phyloP scores from a whole-genome alignment of 2,329 filamentous ascomycete species.

The Botrytis aclada region DNA sequence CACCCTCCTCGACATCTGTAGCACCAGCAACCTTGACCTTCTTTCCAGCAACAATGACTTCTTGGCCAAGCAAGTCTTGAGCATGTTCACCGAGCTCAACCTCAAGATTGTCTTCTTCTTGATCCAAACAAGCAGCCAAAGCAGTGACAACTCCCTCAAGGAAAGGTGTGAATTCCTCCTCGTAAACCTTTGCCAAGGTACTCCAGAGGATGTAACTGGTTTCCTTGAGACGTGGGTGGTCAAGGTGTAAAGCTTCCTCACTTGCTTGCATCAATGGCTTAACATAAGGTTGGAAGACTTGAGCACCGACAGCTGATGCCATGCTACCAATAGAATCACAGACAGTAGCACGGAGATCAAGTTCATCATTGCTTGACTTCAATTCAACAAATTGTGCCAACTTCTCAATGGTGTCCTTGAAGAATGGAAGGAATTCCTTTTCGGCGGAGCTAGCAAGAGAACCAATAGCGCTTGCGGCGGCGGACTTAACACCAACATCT shows the following conservation, averaged over 20 bases:
- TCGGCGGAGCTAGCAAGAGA: slow-evolving; percentile 85
- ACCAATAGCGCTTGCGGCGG: slow-evolving; percentile 83
- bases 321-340: slow-evolving; percentile 94
- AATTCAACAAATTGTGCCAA: slow-evolving; percentile 79
- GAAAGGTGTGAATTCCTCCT: slow-evolving; percentile 76
- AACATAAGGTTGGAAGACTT: slow-evolving; percentile 88
- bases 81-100: slow-evolving; percentile 72
- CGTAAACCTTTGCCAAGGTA: slow-evolving; percentile 89
- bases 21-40: slow-evolving; percentile 76
- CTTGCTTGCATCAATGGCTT: slow-evolving; percentile 86
- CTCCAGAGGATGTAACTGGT: slow-evolving; percentile 98
- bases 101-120: slow-evolving; percentile 81
- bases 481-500: slow-evolving; percentile 85
- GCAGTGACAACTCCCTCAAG: slow-evolving; percentile 74
- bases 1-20: slow-evolving; percentile 57
- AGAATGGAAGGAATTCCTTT: slow-evolving; percentile 83
- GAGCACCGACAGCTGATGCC: slow-evolving; percentile 78
- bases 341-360: slow-evolving; percentile 84
- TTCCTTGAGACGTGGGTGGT: slow-evolving; percentile 87
- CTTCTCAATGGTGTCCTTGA: slow-evolving; percentile 85
- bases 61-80: slow-evolving; percentile 69
- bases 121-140: slow-evolving; percentile 79
- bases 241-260: slow-evolving; percentile 84
- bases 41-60: slow-evolving; percentile 76
- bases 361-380: slow-evolving; percentile 85